These are phyloP conservation scores for Starmerella khaoyaiensis DNA, from an alignment of 805 yeast genomes.

Conservation along the genomic window DNA sequence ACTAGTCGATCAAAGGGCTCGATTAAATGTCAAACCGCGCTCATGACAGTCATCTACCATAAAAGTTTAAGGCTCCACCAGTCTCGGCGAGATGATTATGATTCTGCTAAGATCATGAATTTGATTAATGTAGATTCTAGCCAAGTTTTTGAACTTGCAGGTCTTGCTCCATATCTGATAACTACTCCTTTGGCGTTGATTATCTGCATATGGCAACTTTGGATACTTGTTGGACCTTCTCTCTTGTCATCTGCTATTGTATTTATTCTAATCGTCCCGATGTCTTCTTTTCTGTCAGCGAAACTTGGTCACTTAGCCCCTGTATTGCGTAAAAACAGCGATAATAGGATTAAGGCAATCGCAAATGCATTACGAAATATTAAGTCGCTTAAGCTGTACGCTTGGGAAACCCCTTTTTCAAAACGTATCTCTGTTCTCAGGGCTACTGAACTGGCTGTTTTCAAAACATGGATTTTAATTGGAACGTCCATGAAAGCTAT, in stretches of 20 bases:
- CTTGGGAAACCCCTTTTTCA: constrained; percentile 74
- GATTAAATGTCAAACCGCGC: neutral
- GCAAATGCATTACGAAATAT: constrained; percentile 83
- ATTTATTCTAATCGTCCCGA: constrained; percentile 64
- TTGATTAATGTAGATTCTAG: constrained; percentile 62
- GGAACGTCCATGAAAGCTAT: constrained; percentile 40
- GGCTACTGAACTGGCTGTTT: neutral
- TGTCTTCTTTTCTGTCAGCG: constrained; percentile 36
- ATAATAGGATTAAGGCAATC: constrained; percentile 60
- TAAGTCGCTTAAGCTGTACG: constrained; percentile 70
- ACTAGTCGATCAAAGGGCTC: neutral
- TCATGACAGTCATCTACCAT: constrained; percentile 33
- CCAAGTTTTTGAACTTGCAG: constrained; percentile 53
- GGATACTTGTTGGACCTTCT: constrained; percentile 57
- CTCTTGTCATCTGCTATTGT: constrained; percentile 93
- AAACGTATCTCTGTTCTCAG: constrained; percentile 30
- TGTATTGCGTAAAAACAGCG: constrained; percentile 77
- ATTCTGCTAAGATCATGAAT: constrained; percentile 73
- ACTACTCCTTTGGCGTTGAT: constrained; percentile 87
- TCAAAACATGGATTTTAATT: neutral
- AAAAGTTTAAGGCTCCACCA: constrained; percentile 51
- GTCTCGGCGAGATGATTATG: constrained; percentile 41
- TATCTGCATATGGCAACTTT: constrained; percentile 62
- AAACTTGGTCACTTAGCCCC: constrained; percentile 46
- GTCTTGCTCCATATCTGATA: constrained; percentile 71